Percentiles rank a stretch among this genome's conserved stretches.
These are phyloP conservation scores for Hyaloscypha bicolor DNA, from an alignment of 495 filamentous ascomycete genomes.

Conservation along the genomic window DNA sequence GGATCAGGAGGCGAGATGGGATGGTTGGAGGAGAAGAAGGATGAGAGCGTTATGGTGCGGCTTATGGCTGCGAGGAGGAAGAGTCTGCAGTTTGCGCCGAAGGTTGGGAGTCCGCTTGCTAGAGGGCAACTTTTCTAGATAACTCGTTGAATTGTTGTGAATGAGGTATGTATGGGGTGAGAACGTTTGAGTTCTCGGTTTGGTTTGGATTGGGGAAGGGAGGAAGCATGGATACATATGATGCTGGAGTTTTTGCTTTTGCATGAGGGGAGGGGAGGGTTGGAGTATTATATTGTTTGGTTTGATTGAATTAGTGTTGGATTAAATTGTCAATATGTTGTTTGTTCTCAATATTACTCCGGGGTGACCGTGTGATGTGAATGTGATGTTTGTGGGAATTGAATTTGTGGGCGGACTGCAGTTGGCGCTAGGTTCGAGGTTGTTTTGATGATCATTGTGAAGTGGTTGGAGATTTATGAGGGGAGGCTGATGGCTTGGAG, in stretches of 20 bases:
- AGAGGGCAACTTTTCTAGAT: conserved; percentile 28
- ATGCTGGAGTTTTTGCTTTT: neutral
- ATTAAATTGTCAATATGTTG: neutral
- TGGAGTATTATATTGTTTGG: neutral
- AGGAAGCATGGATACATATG: neutral
- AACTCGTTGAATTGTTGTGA: neutral
- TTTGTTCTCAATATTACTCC: no score
- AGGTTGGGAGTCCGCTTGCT: conserved; percentile 74
- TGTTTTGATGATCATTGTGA: no score
- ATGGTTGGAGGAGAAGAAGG: conserved; percentile 41
- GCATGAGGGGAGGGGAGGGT: neutral
- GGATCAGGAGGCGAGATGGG: conserved; percentile 30
- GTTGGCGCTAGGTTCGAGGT: no score
- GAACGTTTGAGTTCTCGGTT: no score
- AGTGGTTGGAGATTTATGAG: no score
- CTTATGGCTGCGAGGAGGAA: conserved; percentile 76
- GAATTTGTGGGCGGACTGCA: no score
- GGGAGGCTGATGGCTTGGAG: no score
- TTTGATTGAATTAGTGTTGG: neutral
- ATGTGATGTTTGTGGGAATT: no score
- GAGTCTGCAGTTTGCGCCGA: conserved; percentile 81
- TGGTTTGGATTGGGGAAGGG: neutral
- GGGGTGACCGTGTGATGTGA: no score
- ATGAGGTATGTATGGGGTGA: no score
- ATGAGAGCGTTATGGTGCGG: conserved; percentile 59